Evolutionary conservation across 2,329 filamentous ascomycete genomes (phyloP), one percentile per base, ranked within the genome.

Genomic region (Beauveria australis): DNA sequence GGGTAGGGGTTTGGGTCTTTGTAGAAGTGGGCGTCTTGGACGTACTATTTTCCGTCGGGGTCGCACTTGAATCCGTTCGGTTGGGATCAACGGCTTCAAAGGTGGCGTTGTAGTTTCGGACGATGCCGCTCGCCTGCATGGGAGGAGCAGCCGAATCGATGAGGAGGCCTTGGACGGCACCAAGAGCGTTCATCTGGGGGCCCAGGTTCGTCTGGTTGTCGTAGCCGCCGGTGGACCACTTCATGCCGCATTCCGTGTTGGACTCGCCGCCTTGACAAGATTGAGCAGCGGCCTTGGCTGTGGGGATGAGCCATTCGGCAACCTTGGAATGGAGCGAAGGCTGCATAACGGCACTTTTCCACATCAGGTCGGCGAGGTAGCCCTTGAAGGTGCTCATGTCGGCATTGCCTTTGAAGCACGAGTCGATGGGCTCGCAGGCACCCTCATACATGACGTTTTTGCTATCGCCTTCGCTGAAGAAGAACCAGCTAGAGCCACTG

Each of bases 361-460:
- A 86, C 75, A 88, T 81, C 74, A 85, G 87, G 59, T 85, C 83
- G 28, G 84, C 77, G 33, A 88, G 77, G 69, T 86, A 87, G 48
- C 79, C 86, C 73, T 90, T 91, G 79, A 87, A 88, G 9, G 82
- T 84, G 66, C 79, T 81, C 78, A 86, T 85, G 71, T 89, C 86
- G 54, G 74, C 77, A 68, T 84, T 81, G 68, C 56, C 61, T 46
- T 55, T 54, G 43, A 59, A 62, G 72, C 88, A 91, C 0, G 68
- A 76, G 57, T 74, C 73, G 62, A 76, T 72, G 4, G 72, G 73
- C 71, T 90, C 87, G 74, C 87, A 90, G n/a, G 83, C 82, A 49
- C 77, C 77, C 72, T 90, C 87, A 67, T 78, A 84, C 81, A 89
- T 84, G 71, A 88, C 74, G 67, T 83, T 75, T 24, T 82, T 81